phyloP scores from a whole-genome alignment of 2,329 filamentous ascomycete genomes.

The Mariannaea elegans region DNA sequence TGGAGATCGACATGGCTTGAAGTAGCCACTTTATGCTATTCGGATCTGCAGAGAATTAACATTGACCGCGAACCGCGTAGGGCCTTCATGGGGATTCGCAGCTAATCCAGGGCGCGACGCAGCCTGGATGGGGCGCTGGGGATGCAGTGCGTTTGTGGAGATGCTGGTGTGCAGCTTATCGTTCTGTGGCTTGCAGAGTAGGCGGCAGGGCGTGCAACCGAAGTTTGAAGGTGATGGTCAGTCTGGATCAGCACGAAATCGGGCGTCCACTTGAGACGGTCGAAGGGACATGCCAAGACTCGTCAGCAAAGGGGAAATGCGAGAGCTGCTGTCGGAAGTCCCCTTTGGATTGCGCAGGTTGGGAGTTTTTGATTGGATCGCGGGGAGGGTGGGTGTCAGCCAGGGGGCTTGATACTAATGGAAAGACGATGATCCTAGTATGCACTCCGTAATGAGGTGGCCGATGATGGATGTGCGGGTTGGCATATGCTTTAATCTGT shows the following conservation, averaged over 20 bases:
- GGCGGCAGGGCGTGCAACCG: conserved; percentile 26
- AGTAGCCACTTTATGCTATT: conserved; percentile 15
- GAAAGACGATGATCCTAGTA: no score
- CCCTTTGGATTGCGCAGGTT: conserved; percentile 16
- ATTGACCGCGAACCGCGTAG: conserved; percentile 44
- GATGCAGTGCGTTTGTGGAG: conserved; percentile 49
- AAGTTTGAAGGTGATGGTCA: conserved; percentile 32
- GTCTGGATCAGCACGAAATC: conserved; percentile 28
- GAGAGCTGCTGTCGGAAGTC: conserved; percentile 16
- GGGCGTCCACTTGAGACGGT: conserved; percentile 21
- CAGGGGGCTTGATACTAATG: no score
- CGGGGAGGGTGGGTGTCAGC: no score
- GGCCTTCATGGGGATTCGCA: conserved; percentile 40
- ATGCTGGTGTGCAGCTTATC: conserved; percentile 43
- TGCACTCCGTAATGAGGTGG: no score
- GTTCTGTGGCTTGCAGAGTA: conserved; percentile 46
- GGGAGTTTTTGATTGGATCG: conserved; percentile 28
- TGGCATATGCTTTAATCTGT: no score
- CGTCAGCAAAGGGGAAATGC: conserved; percentile 1
- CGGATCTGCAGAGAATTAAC: conserved; percentile 39
- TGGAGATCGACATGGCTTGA: conserved; percentile 45
- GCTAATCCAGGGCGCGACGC: conserved; percentile 25
- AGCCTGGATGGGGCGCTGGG: conserved; percentile 43
- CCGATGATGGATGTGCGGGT: no score
- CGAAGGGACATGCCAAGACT: conserved; percentile 5